Evolutionary conservation across 177 flowering plant genomes (phyloP).

Genomic region (Tripterygium wilfordii): DNA sequence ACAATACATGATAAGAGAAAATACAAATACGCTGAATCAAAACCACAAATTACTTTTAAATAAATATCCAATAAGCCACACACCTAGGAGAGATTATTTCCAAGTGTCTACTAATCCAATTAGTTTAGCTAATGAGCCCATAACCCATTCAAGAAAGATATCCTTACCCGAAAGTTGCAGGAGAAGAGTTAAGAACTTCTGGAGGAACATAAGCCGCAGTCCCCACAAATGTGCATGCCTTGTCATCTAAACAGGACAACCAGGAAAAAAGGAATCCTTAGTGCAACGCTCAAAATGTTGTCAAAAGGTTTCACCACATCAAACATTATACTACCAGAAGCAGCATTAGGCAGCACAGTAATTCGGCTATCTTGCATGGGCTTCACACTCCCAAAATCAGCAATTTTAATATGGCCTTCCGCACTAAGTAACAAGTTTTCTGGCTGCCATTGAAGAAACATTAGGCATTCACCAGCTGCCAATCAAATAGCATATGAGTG

Average conservation of each 20-base stretch:
- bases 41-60: no score
- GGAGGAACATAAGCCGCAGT: slow-evolving; percentile 99
- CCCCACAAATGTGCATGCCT: slow-evolving; percentile 98
- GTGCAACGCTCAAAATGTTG: neutral
- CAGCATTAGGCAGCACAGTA: slow-evolving; percentile 81
- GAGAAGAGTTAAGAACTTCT: slow-evolving; percentile 96
- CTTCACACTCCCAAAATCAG: slow-evolving; percentile 98
- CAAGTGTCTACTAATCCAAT: no score
- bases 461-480: slow-evolving; percentile 24
- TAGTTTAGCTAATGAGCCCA: no score
- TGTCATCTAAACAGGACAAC: slow-evolving; percentile 62
- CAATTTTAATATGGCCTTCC: slow-evolving; percentile 96
- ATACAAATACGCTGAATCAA: neutral
- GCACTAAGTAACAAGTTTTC: slow-evolving; percentile 90
- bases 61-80: no score
- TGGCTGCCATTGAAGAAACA: slow-evolving; percentile 55
- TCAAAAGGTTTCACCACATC: neutral
- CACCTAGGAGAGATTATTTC: no score
- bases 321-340: slow-evolving; percentile 62
- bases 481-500: slow-evolving; percentile 5
- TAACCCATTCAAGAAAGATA: no score
- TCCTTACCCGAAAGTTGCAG: slow-evolving; percentile 92
- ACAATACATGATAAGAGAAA: neutral
- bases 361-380: slow-evolving; percentile 87
- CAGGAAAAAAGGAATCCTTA: slow-evolving; percentile 1